Percentiles rank a stretch among this genome's conserved stretches.
Evolutionary conservation across 73 alveolate species (phyloP).

Genomic region (Paramecium caudatum): DNA sequence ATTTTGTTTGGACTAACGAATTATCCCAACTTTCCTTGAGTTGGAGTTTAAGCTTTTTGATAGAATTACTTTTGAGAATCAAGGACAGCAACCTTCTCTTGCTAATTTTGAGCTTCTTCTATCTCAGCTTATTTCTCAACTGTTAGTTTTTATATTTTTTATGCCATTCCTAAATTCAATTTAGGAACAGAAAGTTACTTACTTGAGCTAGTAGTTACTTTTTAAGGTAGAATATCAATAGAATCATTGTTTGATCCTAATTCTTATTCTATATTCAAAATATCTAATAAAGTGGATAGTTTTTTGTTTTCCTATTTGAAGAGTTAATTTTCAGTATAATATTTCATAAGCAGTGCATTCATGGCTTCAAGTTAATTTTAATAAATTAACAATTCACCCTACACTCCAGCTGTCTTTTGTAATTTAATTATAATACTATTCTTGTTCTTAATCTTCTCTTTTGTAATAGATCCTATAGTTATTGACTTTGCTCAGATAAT

Average conservation of each 20-base stretch:
- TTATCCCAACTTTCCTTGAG: neutral
- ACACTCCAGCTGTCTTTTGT: neutral
- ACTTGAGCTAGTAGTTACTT: neutral
- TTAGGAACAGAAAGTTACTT: neutral
- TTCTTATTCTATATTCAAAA: conserved; percentile 1
- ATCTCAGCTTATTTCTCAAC: conserved; percentile 8
- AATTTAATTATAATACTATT: neutral
- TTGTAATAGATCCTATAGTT: neutral
- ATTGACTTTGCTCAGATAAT: neutral
- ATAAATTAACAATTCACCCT: neutral
- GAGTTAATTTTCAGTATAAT: neutral
- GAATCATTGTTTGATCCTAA: neutral
- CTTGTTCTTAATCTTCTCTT: neutral
- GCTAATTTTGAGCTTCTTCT: neutral
- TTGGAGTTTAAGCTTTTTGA: neutral
- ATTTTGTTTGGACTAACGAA: neutral
- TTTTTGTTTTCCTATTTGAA: conserved; percentile 12
- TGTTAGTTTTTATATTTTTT: neutral
- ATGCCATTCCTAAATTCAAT: neutral
- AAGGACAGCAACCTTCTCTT: neutral
- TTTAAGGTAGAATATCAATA: neutral
- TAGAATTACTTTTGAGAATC: neutral
- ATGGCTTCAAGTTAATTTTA: neutral
- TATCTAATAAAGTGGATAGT: neutral
- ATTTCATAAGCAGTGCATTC: neutral